Conservation (phyloP, 1,284 basidiomycete species). For the Marasmius fiardii region DNA sequence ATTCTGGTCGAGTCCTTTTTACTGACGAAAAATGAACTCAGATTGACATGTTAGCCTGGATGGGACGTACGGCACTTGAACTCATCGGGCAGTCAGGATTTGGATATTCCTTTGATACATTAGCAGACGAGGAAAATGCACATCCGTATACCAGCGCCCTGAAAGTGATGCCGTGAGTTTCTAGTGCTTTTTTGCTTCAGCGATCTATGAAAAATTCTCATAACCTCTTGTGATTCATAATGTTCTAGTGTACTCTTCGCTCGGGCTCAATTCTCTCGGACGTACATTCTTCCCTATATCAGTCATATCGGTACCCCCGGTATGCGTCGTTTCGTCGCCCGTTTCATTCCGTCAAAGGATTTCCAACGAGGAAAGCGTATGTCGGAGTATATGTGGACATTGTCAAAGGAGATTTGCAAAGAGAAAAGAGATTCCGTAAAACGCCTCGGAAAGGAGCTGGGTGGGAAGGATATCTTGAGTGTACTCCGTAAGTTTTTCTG, state of each 20-base stretch:
- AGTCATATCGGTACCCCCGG: slow-evolving; percentile 29
- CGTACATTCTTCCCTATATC: slow-evolving; percentile 27
- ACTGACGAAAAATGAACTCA: no score
- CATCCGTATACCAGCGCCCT: slow-evolving; percentile 27
- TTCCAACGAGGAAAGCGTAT: slow-evolving; percentile 33
- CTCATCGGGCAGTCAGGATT: slow-evolving; percentile 28
- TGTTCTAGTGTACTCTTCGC: background rate
- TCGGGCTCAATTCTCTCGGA: slow-evolving; percentile 8
- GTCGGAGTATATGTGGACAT: slow-evolving; percentile 33
- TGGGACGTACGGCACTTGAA: slow-evolving; percentile 21
- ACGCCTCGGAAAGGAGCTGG: background rate
- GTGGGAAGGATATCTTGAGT: slow-evolving; percentile 38
- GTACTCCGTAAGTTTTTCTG: slow-evolving; percentile 31
- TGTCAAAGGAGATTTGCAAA: slow-evolving; percentile 33
- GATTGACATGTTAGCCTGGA: slow-evolving; percentile 15
- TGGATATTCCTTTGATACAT: slow-evolving; percentile 38
- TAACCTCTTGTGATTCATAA: no score
- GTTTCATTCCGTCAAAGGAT: slow-evolving; percentile 29
- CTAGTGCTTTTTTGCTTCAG: no score
- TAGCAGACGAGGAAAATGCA: slow-evolving; percentile 21
- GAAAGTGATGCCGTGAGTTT: slow-evolving; percentile 24
- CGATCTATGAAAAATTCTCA: no score
- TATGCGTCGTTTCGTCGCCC: slow-evolving; percentile 32
- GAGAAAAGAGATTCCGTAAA: slow-evolving; percentile 31
- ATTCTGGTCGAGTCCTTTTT: no score